Evolutionary conservation across 2,329 filamentous ascomycete species (phyloP).

Genomic region (Bretziella fagacearum): DNA sequence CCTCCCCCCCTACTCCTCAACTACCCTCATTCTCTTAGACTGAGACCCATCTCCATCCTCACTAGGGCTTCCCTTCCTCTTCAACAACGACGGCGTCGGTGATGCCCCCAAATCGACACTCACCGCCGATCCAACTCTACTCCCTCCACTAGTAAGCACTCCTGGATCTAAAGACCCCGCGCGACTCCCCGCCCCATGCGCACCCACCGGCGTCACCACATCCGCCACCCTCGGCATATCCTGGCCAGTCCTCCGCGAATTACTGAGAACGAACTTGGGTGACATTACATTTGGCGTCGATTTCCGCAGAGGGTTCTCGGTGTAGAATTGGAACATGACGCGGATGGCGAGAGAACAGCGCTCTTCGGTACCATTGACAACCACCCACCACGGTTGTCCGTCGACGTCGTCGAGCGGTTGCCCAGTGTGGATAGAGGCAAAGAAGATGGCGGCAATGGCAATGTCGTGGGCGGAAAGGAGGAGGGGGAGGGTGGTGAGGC

Average conservation of each 20-base stretch:
- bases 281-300: constrained; percentile 35
- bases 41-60: constrained; percentile 1
- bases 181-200: neutral
- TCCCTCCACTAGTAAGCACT: neutral
- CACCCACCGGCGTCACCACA: constrained; percentile 23
- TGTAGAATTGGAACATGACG: constrained; percentile 54
- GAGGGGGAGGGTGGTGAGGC: constrained; percentile 68
- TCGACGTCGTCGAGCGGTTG: constrained; percentile 60
- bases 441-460: constrained; percentile 73
- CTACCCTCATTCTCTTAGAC: neutral
- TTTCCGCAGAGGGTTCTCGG: constrained; percentile 45
- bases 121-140: neutral
- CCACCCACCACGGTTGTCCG: constrained; percentile 76
- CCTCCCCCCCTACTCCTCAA: neutral
- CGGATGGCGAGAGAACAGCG: constrained; percentile 59
- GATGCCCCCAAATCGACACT: neutral
- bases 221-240: neutral
- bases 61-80: constrained; percentile 7
- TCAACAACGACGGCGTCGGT: constrained; percentile 4
- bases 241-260: constrained; percentile 27
- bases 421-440: constrained; percentile 58
- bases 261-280: constrained; percentile 39
- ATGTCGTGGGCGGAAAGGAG: constrained; percentile 65
- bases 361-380: constrained; percentile 51
- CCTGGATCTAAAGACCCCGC: neutral